phyloP scores from a whole-genome alignment of 1,284 basidiomycete genomes.

The Ustilago curta region DNA sequence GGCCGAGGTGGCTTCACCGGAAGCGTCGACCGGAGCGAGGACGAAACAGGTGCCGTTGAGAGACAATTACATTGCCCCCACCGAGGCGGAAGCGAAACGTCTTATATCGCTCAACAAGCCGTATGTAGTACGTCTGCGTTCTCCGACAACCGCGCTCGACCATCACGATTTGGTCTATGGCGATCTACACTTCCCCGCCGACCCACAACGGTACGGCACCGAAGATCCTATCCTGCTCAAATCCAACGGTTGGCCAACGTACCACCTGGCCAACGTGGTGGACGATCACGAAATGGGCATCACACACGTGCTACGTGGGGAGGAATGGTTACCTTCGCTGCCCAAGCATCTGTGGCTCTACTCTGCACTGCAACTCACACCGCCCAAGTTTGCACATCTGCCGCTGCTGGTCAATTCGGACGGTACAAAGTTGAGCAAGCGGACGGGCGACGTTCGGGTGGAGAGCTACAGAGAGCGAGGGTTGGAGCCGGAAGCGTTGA shows the following conservation, averaged over 20 bases:
- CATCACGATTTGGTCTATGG: slow-evolving; percentile 81
- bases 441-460: slow-evolving; percentile 88
- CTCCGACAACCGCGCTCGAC: slow-evolving; percentile 19
- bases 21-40: slow-evolving; percentile 75
- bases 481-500: slow-evolving; percentile 88
- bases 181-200: slow-evolving; percentile 74
- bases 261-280: slow-evolving; percentile 94
- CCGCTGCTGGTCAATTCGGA: slow-evolving; percentile 90
- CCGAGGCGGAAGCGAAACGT: slow-evolving; percentile 82
- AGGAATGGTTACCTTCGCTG: slow-evolving; percentile 98
- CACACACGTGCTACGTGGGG: slow-evolving; percentile 92
- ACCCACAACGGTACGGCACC: slow-evolving; percentile 62
- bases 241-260: slow-evolving; percentile 92
- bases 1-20: slow-evolving; percentile 71
- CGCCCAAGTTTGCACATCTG: slow-evolving; percentile 89
- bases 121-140: slow-evolving; percentile 79
- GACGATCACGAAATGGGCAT: slow-evolving; percentile 97
- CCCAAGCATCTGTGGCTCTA: slow-evolving; percentile 93
- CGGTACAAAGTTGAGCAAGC: slow-evolving; percentile 93
- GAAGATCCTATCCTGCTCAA: slow-evolving; percentile 95
- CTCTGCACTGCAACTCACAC: slow-evolving; percentile 77
- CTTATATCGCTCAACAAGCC: slow-evolving; percentile 81
- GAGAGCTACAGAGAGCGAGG: slow-evolving; percentile 85
- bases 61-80: slow-evolving; percentile 81
- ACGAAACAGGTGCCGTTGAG: slow-evolving; percentile 77